These are phyloP conservation scores for Dendrobium huoshanense DNA, from an alignment of 106 monocot genomes.

Conservation along the genomic window DNA sequence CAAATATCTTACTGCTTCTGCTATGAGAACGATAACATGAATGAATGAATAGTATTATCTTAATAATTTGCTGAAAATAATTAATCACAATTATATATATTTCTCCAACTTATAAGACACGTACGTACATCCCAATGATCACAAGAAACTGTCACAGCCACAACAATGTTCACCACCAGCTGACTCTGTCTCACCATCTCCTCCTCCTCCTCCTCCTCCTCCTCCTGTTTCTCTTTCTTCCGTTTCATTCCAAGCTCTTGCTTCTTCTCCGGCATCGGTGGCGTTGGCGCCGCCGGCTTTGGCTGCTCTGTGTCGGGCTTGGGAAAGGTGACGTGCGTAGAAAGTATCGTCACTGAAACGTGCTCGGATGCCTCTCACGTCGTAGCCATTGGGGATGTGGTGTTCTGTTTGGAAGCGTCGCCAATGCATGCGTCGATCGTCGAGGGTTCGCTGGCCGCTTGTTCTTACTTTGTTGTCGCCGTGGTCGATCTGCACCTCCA, in stretches of 20 bases:
- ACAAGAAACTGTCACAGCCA: not conserved
- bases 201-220: not conserved
- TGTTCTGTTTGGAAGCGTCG: slow-evolving; percentile 16
- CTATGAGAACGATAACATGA: too few relatives aligned
- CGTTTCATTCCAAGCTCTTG: not conserved
- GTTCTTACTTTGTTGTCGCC: slow-evolving; percentile 3
- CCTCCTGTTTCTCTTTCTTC: not conserved
- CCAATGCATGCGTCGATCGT: not conserved
- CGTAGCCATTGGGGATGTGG: slow-evolving; percentile 9
- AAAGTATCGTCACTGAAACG: not conserved
- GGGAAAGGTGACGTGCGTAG: not conserved
- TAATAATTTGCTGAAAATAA: too few relatives aligned
- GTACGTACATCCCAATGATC: slow-evolving; percentile 7
- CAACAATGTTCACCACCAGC: slow-evolving; percentile 7
- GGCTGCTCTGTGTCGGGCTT: not conserved
- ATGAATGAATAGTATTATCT: too few relatives aligned
- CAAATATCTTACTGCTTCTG: too few relatives aligned
- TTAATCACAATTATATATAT: too few relatives aligned
- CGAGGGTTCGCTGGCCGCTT: slow-evolving; percentile 11
- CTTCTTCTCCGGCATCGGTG: not conserved
- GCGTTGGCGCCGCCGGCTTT: not conserved
- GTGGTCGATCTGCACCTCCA: slow-evolving; percentile 15
- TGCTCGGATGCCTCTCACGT: slow-evolving; percentile 12
- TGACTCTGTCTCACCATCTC: not conserved
- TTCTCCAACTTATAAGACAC: not conserved